Conservation (phyloP, 176 grass and related monocot species). For the Oryza meridionalis region DNA sequence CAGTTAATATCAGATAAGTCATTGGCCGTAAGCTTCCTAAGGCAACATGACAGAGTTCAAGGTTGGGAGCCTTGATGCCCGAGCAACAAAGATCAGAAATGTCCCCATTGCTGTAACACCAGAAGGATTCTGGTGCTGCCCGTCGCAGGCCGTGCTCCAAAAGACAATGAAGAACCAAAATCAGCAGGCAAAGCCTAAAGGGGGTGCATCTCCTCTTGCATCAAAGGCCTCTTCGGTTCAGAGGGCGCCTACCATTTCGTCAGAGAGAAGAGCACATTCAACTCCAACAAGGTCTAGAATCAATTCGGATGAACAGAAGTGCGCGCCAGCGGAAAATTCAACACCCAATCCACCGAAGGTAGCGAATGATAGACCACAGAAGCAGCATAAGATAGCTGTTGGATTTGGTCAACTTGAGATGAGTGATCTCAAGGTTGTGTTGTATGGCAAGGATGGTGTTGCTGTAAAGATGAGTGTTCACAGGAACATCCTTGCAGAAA, state of each 20-base stretch:
- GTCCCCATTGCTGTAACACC: conserved; percentile 87
- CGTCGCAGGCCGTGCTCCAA: conserved; percentile 82
- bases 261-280: conserved; percentile 54
- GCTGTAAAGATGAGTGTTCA: conserved; percentile 87
- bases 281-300: conserved; percentile 56
- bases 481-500: conserved; percentile 66
- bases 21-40: background rate
- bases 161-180: conserved; percentile 70
- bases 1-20: background rate
- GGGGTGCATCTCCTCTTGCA: conserved; percentile 50
- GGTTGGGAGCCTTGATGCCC: conserved; percentile 48
- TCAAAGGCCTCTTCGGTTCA: conserved; percentile 74
- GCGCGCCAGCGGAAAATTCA: conserved; percentile 10
- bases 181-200: conserved; percentile 57
- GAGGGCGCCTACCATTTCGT: conserved; percentile 58
- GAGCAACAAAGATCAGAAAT: conserved; percentile 67
- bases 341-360: conserved; percentile 48
- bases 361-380: conserved; percentile 50
- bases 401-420: conserved; percentile 77
- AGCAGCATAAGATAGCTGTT: conserved; percentile 78
- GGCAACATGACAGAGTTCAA: conserved; percentile 63
- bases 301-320: conserved; percentile 50
- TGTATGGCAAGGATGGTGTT: conserved; percentile 80
- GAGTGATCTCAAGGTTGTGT: conserved; percentile 78
- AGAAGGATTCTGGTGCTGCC: conserved; percentile 98